These are phyloP conservation scores for Cyberlindnera nakhonratchasimensis DNA, from an alignment of 805 yeast genomes.

Conservation along the genomic window DNA sequence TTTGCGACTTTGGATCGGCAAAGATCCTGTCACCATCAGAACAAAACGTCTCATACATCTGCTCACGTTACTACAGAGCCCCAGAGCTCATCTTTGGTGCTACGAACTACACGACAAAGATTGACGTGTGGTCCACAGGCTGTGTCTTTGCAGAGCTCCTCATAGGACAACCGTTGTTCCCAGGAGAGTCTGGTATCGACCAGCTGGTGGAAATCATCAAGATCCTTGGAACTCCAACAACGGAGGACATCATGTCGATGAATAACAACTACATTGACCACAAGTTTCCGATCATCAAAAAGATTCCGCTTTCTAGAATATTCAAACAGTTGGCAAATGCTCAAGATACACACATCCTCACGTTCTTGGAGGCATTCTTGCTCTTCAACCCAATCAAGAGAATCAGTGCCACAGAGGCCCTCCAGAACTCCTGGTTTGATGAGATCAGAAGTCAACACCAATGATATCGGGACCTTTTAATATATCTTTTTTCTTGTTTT, in stretches of 20 bases:
- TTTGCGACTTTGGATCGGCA: conserved; percentile 97
- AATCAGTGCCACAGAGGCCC: conserved; percentile 52
- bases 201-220: conserved; percentile 96
- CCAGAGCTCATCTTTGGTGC: conserved; percentile 98
- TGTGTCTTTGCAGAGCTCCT: conserved; percentile 97
- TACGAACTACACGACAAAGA: conserved; percentile 91
- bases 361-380: conserved; percentile 3
- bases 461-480: conserved; percentile 28
- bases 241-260: conserved; percentile 90
- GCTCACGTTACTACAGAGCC: conserved; percentile 95
- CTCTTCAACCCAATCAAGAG: conserved; percentile 55
- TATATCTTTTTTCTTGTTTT: neutral
- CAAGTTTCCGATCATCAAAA: conserved; percentile 84
- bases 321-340: conserved; percentile 52
- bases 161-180: conserved; percentile 94
- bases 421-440: conserved; percentile 52
- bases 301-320: conserved; percentile 67
- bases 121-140: conserved; percentile 96
- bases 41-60: conserved; percentile 93
- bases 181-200: conserved; percentile 97
- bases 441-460: conserved; percentile 22
- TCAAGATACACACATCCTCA: conserved; percentile 43
- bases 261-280: conserved; percentile 97
- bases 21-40: conserved; percentile 85
- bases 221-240: conserved; percentile 93